Conservation (phyloP, 2,329 filamentous ascomycete species). For the Clonostachys rosea region DNA sequence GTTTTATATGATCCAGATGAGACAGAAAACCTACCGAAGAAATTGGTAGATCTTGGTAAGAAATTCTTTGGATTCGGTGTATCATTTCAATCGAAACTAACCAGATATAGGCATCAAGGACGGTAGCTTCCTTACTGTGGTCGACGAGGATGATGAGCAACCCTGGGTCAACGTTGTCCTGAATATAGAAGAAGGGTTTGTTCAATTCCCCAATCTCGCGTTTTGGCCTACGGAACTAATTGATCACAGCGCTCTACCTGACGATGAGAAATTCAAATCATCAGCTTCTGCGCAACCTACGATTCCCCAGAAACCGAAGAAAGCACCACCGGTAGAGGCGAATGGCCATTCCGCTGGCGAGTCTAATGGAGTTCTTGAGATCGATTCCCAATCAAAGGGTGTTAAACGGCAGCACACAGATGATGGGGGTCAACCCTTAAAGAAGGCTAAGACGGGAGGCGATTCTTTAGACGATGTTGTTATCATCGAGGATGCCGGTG, state of each 20-base stretch:
- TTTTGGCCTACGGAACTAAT: slow-evolving; percentile 3
- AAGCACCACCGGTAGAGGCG: slow-evolving; percentile 20
- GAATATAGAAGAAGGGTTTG: slow-evolving; percentile 59
- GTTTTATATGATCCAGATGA: slow-evolving; percentile 89
- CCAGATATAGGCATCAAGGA: slow-evolving; percentile 54
- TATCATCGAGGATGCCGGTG: slow-evolving; percentile 48
- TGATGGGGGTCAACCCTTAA: slow-evolving; percentile 29
- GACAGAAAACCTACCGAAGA: slow-evolving; percentile 79
- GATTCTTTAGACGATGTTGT: slow-evolving; percentile 33
- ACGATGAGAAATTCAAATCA: slow-evolving; percentile 47
- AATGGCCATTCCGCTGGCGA: slow-evolving; percentile 33
- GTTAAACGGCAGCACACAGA: slow-evolving; percentile 43
- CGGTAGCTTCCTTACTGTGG: slow-evolving; percentile 75
- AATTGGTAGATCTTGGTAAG: slow-evolving; percentile 69
- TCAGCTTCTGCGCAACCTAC: slow-evolving; percentile 34
- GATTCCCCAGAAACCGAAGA: slow-evolving; percentile 51
- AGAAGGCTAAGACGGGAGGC: slow-evolving; percentile 41
- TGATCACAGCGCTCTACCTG: slow-evolving; percentile 33
- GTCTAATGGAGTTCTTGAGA: slow-evolving; percentile 24
- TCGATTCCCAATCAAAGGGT: slow-evolving; percentile 19
- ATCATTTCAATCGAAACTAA: not conserved
- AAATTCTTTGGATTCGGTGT: not conserved
- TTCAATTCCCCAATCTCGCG: slow-evolving; percentile 4
- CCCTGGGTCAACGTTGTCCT: slow-evolving; percentile 79
- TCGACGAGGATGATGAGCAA: slow-evolving; percentile 74